Conservation (phyloP, 805 yeast species). For the Lipomyces lipofer region DNA sequence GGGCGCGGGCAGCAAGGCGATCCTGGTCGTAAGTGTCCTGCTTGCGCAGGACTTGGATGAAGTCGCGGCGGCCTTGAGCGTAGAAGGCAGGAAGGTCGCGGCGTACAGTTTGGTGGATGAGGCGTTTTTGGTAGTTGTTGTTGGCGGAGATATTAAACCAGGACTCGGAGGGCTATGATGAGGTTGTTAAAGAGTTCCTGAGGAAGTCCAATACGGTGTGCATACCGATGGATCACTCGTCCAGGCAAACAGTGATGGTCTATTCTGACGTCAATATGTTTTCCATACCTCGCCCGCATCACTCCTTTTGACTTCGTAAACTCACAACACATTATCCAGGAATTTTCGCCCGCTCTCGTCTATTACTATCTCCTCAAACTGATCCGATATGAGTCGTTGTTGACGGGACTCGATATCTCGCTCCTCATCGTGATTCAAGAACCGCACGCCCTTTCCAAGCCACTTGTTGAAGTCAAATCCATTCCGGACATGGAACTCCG, state of each 20-base stretch:
- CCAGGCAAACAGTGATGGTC: constrained; percentile 1
- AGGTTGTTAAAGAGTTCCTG: no score
- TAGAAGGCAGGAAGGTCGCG: background rate
- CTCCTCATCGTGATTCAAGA: background rate
- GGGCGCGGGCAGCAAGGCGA: background rate
- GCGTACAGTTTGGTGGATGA: background rate
- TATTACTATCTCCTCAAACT: background rate
- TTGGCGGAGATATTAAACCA: background rate
- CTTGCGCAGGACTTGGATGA: background rate
- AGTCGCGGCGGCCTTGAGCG: background rate
- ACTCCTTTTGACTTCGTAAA: no score
- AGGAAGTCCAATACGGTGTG: no score
- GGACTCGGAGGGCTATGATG: background rate
- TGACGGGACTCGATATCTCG: background rate
- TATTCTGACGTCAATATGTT: background rate
- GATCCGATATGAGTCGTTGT: background rate
- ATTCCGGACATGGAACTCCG: background rate
- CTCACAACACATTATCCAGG: background rate
- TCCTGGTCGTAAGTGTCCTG: background rate
- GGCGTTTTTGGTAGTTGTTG: background rate
- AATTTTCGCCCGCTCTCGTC: background rate
- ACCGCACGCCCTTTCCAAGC: background rate
- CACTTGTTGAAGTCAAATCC: constrained; percentile 4
- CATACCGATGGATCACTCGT: background rate
- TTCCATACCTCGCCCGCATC: no score